These are phyloP conservation scores for Beauveria sp. DNA, from an alignment of 2,329 filamentous ascomycete genomes.

Conservation along the genomic window DNA sequence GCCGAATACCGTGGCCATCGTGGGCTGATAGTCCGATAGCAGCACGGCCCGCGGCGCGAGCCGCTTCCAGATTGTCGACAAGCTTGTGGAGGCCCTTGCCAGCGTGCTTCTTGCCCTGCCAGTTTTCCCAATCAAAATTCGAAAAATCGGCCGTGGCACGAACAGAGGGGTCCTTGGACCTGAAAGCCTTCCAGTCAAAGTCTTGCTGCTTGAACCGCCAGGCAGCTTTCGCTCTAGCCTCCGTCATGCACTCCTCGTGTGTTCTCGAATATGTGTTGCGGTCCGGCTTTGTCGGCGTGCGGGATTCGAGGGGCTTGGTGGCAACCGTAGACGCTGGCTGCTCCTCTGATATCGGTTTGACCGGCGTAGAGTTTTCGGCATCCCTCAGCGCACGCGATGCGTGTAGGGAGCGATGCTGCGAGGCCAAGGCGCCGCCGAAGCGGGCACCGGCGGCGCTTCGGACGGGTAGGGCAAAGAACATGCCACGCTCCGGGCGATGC, in stretches of 20 bases:
- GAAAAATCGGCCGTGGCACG: not conserved
- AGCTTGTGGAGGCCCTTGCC: not conserved
- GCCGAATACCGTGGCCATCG: not conserved
- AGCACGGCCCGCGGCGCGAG: not conserved
- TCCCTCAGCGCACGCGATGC: not conserved
- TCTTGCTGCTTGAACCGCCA: slow-evolving; percentile 6
- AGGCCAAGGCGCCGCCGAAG: not conserved
- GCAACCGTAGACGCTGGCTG: not conserved
- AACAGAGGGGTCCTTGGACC: not conserved
- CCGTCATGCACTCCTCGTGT: not conserved
- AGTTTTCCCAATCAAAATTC: slow-evolving; percentile 3
- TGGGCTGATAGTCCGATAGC: not conserved
- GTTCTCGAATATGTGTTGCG: not conserved
- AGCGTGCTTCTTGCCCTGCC: slow-evolving; percentile 5
- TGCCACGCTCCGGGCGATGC: slow-evolving; percentile 23
- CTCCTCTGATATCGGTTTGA: not conserved
- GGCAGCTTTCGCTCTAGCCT: not conserved
- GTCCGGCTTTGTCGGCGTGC: not conserved
- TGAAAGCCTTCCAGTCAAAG: slow-evolving; percentile 8
- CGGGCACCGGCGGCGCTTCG: not conserved
- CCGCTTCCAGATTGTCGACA: slow-evolving; percentile 2
- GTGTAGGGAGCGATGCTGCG: not conserved
- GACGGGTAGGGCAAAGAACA: not conserved
- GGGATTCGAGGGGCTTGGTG: not conserved
- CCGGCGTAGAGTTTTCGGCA: not conserved